Base-by-base conservation (phyloP, 345 rosid genomes). In the Syzygium grande region DNA sequence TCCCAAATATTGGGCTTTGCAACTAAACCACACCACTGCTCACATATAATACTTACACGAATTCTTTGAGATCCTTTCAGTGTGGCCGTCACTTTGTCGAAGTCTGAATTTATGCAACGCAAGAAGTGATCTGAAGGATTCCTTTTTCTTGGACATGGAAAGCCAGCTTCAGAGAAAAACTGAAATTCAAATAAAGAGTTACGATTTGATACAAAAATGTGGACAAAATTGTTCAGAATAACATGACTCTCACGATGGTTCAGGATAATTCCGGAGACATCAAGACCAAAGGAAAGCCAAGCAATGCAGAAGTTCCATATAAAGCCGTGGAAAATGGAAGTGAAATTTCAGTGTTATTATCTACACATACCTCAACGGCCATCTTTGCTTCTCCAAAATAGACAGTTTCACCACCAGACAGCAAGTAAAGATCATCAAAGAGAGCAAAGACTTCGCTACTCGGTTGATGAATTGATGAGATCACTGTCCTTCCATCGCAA, bases 71-170 rank as follows among this genome's bases (percentile, higher is more conserved):
- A 95, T 85, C 95, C 98, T 88, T 90, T 94, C 65, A 95, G 88
- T 5, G 96, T 93, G 46, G 99, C 98, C 90, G 98, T 92, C 14
- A 95, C 92, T 78, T 92, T 86, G 88, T 95, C 98, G 5, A 95
- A 95, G 89, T 95, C 98, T 5, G 96, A 92, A 89, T 95, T 95
- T 88, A 95, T 73, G 88, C 98, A 95, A 15, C 98, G 94, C 14
- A 95, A 90, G 92, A 94, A 95, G 92, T 95, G 98, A 92, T 95
- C 98, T 11, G 98, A 95, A 68, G 96, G 98, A 84, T 93, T 95
- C 87, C 96, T 94, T 90, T 91, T 89, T 41, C 92, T 93, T 3
- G 98, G 96, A 89, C 98, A 95, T 30, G 96, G 94, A 88, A 95
- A 95, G 11, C 96, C 98, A 65, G 96, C 96, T 90, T 95, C 95